phyloP scores from a whole-genome alignment of 2,329 filamentous ascomycete genomes.

The Aspergillus sp. region DNA sequence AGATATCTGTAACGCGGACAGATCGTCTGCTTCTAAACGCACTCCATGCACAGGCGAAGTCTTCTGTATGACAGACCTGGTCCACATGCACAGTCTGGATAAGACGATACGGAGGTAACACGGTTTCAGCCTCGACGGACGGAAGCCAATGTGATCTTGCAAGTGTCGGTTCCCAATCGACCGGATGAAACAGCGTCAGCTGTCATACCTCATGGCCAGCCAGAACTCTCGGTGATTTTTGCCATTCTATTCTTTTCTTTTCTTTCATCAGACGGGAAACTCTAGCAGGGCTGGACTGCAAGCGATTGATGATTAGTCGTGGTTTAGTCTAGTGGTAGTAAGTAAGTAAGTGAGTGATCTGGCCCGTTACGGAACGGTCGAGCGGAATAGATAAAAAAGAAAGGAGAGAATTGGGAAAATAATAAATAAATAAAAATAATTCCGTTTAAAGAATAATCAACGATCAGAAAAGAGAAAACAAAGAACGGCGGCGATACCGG shows the following conservation, averaged over 20 bases:
- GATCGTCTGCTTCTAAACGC: not conserved
- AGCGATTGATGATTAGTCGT: not conserved
- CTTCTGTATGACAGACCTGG: not conserved
- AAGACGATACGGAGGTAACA: slow-evolving; percentile 1
- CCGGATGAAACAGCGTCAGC: slow-evolving; percentile 18
- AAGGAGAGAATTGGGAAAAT: not conserved
- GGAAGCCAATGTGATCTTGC: not conserved
- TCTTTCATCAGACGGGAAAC: not conserved
- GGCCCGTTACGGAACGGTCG: no score
- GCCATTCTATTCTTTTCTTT: not conserved
- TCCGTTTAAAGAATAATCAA: no score
- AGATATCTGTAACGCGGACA: not conserved
- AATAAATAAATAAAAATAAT: not conserved
- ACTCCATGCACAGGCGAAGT: not conserved
- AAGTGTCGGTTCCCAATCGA: slow-evolving; percentile 10
- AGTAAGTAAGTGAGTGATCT: no score
- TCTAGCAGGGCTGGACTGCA: not conserved
- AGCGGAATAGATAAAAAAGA: not conserved
- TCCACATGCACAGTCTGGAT: not conserved
- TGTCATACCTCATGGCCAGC: not conserved
- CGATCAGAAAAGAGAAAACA: not conserved
- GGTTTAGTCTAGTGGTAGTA: no score
- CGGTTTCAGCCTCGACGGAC: slow-evolving; percentile 9
- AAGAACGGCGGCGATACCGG: not conserved
- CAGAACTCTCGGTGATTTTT: not conserved